phyloP scores from a whole-genome alignment of 176 grass and related monocot genomes.

The Poa pratensis region DNA sequence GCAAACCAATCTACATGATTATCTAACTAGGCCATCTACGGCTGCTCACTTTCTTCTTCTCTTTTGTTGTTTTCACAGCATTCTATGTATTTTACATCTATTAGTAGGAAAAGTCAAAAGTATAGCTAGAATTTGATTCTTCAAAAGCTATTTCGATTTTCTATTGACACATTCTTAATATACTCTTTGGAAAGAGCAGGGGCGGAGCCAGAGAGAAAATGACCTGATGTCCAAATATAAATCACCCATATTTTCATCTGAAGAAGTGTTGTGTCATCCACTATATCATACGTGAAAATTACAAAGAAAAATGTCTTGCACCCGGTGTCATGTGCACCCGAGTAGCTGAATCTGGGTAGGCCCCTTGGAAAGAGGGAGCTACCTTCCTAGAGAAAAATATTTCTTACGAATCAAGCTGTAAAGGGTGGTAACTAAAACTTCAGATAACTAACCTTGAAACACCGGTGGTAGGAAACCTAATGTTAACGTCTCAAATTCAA shows the following conservation, averaged over 20 bases:
- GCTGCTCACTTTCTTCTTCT: background rate
- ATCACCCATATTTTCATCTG: no score
- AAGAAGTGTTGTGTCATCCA: no score
- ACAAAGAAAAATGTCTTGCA: no score
- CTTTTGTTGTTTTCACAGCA: background rate
- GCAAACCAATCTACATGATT: background rate
- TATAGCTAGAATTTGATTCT: constrained; percentile 14
- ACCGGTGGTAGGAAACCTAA: constrained; percentile 78
- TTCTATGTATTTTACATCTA: background rate
- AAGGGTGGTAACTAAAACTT: constrained; percentile 23
- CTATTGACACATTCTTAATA: constrained; percentile 6
- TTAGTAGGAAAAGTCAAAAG: background rate
- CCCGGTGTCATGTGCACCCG: no score
- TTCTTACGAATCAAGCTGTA: constrained; percentile 4
- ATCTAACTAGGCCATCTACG: background rate
- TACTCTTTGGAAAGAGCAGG: background rate
- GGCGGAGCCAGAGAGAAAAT: no score
- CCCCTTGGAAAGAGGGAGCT: background rate
- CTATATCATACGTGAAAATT: no score
- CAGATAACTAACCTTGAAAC: constrained; percentile 63
- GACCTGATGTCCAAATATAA: no score
- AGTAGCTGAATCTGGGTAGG: no score
- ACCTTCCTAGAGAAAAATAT: background rate
- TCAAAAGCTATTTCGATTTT: background rate
- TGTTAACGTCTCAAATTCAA: constrained; percentile 84